These are phyloP conservation scores for Hypomontagnella monticulosa DNA, from an alignment of 495 filamentous ascomycete genomes.

Conservation along the genomic window DNA sequence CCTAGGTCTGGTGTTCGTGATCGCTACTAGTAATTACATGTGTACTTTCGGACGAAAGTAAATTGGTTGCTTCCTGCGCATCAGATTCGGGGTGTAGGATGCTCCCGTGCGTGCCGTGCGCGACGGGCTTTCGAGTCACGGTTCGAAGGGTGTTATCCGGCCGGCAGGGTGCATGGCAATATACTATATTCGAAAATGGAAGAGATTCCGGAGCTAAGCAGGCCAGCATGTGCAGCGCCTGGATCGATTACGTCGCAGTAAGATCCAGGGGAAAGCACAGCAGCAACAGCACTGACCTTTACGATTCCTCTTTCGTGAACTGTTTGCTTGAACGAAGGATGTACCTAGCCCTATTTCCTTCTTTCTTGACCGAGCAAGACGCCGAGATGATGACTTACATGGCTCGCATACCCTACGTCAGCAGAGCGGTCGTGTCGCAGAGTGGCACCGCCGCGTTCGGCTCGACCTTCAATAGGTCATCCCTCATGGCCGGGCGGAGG, in stretches of 20 bases:
- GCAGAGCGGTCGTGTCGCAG: constrained; percentile 32
- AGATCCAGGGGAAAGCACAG: constrained; percentile 38
- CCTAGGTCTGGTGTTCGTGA: no score
- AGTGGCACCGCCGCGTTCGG: constrained; percentile 40
- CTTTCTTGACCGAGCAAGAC: constrained; percentile 37
- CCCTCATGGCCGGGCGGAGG: constrained; percentile 20
- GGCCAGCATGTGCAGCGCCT: constrained; percentile 37
- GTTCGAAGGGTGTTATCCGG: constrained; percentile 37
- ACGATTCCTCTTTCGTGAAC: constrained; percentile 4
- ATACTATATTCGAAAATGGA: constrained; percentile 43
- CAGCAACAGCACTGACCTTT: constrained; percentile 10
- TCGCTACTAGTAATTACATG: constrained; percentile 4
- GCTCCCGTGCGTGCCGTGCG: constrained; percentile 37
- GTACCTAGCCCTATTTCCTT: constrained; percentile 31
- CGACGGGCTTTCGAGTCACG: constrained; percentile 30
- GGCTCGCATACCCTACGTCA: constrained; percentile 19
- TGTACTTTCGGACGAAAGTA: constrained; percentile 33
- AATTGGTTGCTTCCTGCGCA: constrained; percentile 29
- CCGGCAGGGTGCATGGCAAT: constrained; percentile 40
- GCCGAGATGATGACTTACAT: constrained; percentile 36
- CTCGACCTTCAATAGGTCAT: constrained; percentile 5
- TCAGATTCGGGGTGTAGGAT: constrained; percentile 34
- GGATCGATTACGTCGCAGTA: constrained; percentile 43
- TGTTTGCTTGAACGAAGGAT: constrained; percentile 38
- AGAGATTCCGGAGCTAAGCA: constrained; percentile 41